phyloP scores from a whole-genome alignment of 352 stramenopile species.

The Globisporangium uncinulatum region DNA sequence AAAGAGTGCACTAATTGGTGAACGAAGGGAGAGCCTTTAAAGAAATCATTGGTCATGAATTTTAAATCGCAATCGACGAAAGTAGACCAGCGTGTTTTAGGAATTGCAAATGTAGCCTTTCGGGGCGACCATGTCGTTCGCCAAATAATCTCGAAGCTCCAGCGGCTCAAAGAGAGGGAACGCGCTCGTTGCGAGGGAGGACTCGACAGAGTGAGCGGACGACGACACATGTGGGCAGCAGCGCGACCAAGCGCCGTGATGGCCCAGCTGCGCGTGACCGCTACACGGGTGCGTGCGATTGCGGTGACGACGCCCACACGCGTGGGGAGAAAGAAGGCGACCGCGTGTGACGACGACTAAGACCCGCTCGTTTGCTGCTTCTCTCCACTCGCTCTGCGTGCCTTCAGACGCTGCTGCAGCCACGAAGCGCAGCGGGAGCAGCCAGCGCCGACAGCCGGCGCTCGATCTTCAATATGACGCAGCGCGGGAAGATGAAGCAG shows the following conservation, averaged over 20 bases:
- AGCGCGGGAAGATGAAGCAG: constrained; percentile 70
- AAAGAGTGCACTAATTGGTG: too few relatives aligned
- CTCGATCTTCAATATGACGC: constrained; percentile 77
- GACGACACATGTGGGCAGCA: constrained; percentile 3
- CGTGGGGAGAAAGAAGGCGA: not conserved
- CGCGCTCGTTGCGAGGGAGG: too few relatives aligned
- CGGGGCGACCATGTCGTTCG: too few relatives aligned
- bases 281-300: not conserved
- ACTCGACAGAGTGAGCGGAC: not conserved
- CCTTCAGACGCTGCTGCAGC: not conserved
- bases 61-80: too few relatives aligned
- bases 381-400: not conserved
- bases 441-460: constrained; percentile 24
- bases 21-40: too few relatives aligned
- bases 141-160: too few relatives aligned
- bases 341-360: not conserved
- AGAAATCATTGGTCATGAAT: too few relatives aligned
- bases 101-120: too few relatives aligned
- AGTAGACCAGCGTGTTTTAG: too few relatives aligned
- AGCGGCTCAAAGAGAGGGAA: too few relatives aligned
- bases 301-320: not conserved
- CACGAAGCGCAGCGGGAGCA: not conserved
- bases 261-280: constrained; percentile 3
- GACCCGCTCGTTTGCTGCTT: not conserved
- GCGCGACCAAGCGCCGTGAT: constrained; percentile 2